A percentile compares a stretch with the other conserved stretches of the same genome.
phyloP scores from a whole-genome alignment of 495 filamentous ascomycete species.

The Talaromyces borbonicus region DNA sequence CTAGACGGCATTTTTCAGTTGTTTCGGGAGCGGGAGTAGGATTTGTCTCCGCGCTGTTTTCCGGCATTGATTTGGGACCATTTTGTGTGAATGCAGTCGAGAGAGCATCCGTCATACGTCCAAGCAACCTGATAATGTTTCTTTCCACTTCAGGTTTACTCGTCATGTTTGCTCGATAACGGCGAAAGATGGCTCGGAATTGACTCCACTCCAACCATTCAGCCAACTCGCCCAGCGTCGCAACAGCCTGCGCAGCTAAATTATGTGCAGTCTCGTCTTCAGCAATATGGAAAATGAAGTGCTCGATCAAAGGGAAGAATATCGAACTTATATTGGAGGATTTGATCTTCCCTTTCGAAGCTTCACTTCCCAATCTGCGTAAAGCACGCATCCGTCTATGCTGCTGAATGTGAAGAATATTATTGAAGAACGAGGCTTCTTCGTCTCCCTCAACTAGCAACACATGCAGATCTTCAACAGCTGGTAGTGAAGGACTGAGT shows the following conservation, averaged over 20 bases:
- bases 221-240: constrained; percentile 61
- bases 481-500: constrained; percentile 53
- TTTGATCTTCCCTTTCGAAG: constrained; percentile 48
- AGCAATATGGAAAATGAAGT: constrained; percentile 76
- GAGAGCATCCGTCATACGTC: constrained; percentile 68
- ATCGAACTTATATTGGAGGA: constrained; percentile 74
- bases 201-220: constrained; percentile 84
- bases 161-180: constrained; percentile 69
- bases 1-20: constrained; percentile 38
- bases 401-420: constrained; percentile 83
- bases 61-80: constrained; percentile 19
- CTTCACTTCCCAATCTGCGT: constrained; percentile 59
- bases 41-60: constrained; percentile 22
- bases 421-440: constrained; percentile 88
- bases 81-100: constrained; percentile 38
- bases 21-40: constrained; percentile 19
- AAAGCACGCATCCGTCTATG: constrained; percentile 79
- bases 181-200: constrained; percentile 69
- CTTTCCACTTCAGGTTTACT: constrained; percentile 78
- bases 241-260: constrained; percentile 69
- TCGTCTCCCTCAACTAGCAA: constrained; percentile 71
- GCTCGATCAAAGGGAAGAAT: constrained; percentile 85
- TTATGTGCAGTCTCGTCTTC: constrained; percentile 75
- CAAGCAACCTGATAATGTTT: constrained; percentile 72
- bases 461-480: constrained; percentile 62